phyloP scores from a whole-genome alignment of 2,329 filamentous ascomycete genomes.

The Alternaria conjuncta region DNA sequence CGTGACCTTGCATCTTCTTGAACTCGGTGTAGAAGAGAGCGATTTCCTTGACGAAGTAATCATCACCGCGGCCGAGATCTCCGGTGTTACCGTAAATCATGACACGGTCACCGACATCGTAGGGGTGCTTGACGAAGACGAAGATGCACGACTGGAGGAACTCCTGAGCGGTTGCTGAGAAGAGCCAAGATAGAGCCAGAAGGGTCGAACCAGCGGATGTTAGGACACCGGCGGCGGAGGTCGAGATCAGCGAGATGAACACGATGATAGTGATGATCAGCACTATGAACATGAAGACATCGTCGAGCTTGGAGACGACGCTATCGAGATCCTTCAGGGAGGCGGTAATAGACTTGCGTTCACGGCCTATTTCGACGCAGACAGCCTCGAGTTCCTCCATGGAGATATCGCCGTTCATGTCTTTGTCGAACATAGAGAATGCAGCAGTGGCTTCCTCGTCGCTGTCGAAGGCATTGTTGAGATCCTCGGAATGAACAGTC shows the following conservation, averaged over 20 bases:
- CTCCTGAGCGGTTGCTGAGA: slow-evolving; percentile 91
- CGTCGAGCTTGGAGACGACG: slow-evolving; percentile 87
- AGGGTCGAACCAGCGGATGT: slow-evolving; percentile 86
- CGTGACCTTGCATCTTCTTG: slow-evolving; percentile 97
- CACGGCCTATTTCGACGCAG: slow-evolving; percentile 91
- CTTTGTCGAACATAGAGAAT: slow-evolving; percentile 93
- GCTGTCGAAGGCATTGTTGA: slow-evolving; percentile 78
- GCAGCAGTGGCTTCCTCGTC: slow-evolving; percentile 87
- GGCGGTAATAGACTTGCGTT: slow-evolving; percentile 93
- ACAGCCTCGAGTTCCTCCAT: slow-evolving; percentile 94
- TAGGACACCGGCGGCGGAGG: slow-evolving; percentile 88
- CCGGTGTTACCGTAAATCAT: slow-evolving; percentile 91
- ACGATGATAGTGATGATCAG: slow-evolving; percentile 80
- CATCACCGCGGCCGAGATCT: slow-evolving; percentile 77
- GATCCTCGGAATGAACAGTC: slow-evolving; percentile 77
- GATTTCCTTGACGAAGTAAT: slow-evolving; percentile 96
- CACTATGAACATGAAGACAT: slow-evolving; percentile 88
- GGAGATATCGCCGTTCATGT: slow-evolving; percentile 94
- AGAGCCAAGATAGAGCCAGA: slow-evolving; percentile 90
- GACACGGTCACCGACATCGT: slow-evolving; percentile 93
- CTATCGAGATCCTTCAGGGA: slow-evolving; percentile 95
- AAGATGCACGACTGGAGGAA: slow-evolving; percentile 94
- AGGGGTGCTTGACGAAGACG: slow-evolving; percentile 96
- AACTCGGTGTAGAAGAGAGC: slow-evolving; percentile 94
- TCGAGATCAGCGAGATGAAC: slow-evolving; percentile 87